These are phyloP conservation scores for Solanum hybrid DNA, from an alignment of 305 asterid genomes.

Conservation along the genomic window DNA sequence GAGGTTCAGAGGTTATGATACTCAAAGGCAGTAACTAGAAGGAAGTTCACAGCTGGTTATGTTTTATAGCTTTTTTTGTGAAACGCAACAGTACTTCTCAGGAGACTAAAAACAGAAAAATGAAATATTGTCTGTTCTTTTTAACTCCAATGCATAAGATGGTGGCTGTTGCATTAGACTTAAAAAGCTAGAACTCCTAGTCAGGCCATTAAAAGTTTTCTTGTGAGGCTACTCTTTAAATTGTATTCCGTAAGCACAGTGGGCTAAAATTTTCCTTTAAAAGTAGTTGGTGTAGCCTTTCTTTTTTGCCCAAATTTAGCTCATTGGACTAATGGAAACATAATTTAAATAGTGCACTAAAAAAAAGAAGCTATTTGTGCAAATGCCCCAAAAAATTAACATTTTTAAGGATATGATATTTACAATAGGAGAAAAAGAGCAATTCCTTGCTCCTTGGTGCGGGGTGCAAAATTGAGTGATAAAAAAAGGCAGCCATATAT, in stretches of 20 bases:
- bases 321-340: neutral
- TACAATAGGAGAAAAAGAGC: neutral
- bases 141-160: neutral
- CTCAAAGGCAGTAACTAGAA: neutral
- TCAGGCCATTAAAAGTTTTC: neutral
- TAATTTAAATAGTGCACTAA: neutral
- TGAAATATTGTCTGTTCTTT: neutral
- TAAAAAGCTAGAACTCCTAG: neutral
- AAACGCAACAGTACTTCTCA: neutral
- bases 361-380: neutral
- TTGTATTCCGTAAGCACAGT: neutral
- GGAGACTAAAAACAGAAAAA: neutral
- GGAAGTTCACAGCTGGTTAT: neutral
- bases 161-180: neutral
- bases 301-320: neutral
- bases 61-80: neutral
- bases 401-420: neutral
- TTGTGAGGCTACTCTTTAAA: neutral
- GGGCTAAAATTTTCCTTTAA: neutral
- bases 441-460: neutral
- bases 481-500: neutral
- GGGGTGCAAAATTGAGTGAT: neutral
- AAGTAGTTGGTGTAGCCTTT: neutral
- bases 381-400: neutral
- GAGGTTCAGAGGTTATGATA: neutral